A percentile compares a stretch with the other conserved stretches of the same genome.
Conservation (phyloP, 140 eudicot genomes). For the Flaveria floridana region DNA sequence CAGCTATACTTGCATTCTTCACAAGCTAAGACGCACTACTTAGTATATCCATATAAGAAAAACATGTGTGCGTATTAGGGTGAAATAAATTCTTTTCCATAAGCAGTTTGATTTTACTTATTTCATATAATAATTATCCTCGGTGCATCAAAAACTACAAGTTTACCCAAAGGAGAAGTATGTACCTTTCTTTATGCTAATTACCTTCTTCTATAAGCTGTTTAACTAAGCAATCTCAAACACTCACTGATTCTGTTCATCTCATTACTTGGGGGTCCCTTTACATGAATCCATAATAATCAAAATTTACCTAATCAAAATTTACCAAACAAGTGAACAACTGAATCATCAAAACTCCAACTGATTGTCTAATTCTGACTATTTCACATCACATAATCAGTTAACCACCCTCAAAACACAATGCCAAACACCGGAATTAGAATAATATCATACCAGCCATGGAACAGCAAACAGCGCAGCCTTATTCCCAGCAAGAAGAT, state of each 20-base stretch:
- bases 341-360: background rate
- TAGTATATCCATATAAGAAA: too few relatives aligned
- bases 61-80: too few relatives aligned
- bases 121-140: background rate
- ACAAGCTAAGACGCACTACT: background rate
- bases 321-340: background rate
- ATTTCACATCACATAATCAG: background rate
- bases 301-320: too few relatives aligned
- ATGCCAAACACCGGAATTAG: slow-evolving; percentile 3
- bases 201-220: background rate
- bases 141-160: background rate
- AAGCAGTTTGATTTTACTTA: background rate
- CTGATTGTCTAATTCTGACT: background rate
- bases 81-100: too few relatives aligned
- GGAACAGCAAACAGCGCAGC: slow-evolving; percentile 88
- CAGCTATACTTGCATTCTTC: background rate
- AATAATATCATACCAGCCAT: slow-evolving; percentile 74
- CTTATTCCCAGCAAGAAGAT: slow-evolving; percentile 75
- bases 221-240: background rate
- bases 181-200: background rate
- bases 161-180: background rate
- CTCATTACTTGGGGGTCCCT: background rate
- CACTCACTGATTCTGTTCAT: background rate
- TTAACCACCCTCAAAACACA: background rate
- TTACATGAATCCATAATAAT: background rate